Conservation (phyloP, 345 rosid species). For the Euphorbia tirucalli region DNA sequence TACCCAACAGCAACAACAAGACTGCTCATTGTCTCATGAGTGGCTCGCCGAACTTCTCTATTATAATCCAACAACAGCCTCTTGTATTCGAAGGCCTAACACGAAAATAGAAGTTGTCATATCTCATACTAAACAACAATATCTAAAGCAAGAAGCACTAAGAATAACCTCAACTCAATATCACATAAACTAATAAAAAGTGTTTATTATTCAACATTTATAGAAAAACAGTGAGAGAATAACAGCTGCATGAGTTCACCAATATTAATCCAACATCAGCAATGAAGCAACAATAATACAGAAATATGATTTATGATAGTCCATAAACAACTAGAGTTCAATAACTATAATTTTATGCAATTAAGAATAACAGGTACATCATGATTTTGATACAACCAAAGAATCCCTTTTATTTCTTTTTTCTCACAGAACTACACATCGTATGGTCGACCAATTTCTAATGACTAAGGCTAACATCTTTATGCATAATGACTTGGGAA, state of each 20-base stretch:
- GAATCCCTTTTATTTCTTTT: not conserved
- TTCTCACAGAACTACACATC: not conserved
- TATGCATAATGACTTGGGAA: not conserved
- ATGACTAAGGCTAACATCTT: not conserved
- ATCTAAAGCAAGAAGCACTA: slow-evolving; percentile 12
- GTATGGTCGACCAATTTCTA: not conserved
- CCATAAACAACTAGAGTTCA: not conserved
- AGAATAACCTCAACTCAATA: not conserved
- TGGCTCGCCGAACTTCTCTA: slow-evolving; percentile 94
- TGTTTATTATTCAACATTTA: not conserved
- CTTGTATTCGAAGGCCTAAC: slow-evolving; percentile 85
- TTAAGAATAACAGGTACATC: not conserved
- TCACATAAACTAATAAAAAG: too few relatives aligned
- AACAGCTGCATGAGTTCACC: not conserved
- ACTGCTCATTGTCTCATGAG: slow-evolving; percentile 77
- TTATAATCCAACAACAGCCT: slow-evolving; percentile 81
- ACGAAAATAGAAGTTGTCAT: slow-evolving; percentile 7
- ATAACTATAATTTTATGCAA: not conserved
- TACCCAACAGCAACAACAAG: slow-evolving; percentile 79
- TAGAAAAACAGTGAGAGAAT: not conserved
- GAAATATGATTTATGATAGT: not conserved
- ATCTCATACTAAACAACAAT: not conserved
- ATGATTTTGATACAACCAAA: not conserved
- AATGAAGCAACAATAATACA: not conserved
- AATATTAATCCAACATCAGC: not conserved